Base-by-base conservation (phyloP, 1,284 basidiomycete species). In the Trichosporon faecale region DNA sequence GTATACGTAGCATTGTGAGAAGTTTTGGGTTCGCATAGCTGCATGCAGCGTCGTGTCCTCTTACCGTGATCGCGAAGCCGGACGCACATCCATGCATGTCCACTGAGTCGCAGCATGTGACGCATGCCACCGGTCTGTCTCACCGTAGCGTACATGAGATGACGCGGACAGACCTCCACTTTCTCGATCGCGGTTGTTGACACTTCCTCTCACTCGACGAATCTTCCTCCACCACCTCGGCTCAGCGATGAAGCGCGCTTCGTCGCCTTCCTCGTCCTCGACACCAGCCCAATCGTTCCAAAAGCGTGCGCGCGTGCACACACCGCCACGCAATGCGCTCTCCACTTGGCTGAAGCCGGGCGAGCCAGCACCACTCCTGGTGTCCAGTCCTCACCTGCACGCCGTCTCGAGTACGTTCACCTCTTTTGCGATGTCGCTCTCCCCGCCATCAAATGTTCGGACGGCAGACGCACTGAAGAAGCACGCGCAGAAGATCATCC, bases 301-400 rank as follows among this genome's bases (percentile, higher is more conserved):
- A 23, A 73, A 73, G 40, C 68, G 68, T 2, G 72, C 70, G 6
- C 72, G 69, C 21, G 64, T 66, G 44, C 67, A 69, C 27, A 66
- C 65, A 0, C 68, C 71, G 1, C 66, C 70, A 14, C 68, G 63
- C 11, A 61, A 66, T 1, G 66, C 75, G 11, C 71, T 82, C 7
- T 78, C 81, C 71, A 29, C 70, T 29, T 82, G 81, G 81, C 77
- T 82, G 3, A 79, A 80, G 55, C 79, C 81, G 6, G 60, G 73
- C 16, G 64, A 60, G 11, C 69, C 75, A 12, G 70, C 75, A 0
- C 76, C 74, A 1, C 70, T 79, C 11, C 66, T 76, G 5, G 70
- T 79, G 9, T 74, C 76, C 65, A 77, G 76, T 2, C 81, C 79
- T 2, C 69, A 76, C 2, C 73, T 82, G 12, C 76, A 82, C 73